Evolutionary conservation across 2,329 filamentous ascomycete genomes (phyloP).

Genomic region (Colletotrichum simmondsii): DNA sequence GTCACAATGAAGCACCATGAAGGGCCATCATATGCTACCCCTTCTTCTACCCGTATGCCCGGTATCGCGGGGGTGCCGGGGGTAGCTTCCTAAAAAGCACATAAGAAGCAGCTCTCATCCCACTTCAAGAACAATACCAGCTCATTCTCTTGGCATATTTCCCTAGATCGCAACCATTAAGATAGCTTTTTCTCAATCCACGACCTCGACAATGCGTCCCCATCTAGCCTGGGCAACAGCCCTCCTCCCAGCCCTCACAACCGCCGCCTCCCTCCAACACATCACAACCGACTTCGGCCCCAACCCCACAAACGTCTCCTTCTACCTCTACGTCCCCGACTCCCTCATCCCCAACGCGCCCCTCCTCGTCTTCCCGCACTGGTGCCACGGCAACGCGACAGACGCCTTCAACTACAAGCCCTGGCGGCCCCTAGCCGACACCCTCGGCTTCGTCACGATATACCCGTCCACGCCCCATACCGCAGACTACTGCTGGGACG

Average conservation of each 20-base stretch:
- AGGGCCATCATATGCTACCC: neutral
- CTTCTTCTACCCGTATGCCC: neutral
- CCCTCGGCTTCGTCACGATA: slow-evolving; percentile 63
- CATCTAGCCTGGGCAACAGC: neutral
- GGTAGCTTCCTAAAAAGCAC: neutral
- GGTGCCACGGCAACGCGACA: slow-evolving; percentile 65
- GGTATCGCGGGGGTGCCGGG: neutral
- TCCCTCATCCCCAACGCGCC: slow-evolving; percentile 54
- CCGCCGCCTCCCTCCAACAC: slow-evolving; percentile 29
- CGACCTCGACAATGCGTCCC: neutral
- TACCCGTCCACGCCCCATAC: slow-evolving; percentile 51
- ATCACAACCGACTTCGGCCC: slow-evolving; percentile 46
- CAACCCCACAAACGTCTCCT: slow-evolving; percentile 61
- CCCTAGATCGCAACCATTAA: neutral
- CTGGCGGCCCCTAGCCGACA: slow-evolving; percentile 63
- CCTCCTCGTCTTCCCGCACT: slow-evolving; percentile 66
- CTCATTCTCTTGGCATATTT: neutral
- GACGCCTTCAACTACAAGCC: slow-evolving; percentile 61
- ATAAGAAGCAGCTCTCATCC: slow-evolving; percentile 1
- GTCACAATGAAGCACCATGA: neutral
- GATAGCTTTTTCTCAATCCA: no score
- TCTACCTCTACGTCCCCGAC: slow-evolving; percentile 63
- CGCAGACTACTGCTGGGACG: slow-evolving; percentile 67
- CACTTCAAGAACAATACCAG: neutral
- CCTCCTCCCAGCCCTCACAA: slow-evolving; percentile 9